Base-by-base conservation (phyloP, 2,329 filamentous ascomycete genomes). In the Pseudogymnoascus sp. region DNA sequence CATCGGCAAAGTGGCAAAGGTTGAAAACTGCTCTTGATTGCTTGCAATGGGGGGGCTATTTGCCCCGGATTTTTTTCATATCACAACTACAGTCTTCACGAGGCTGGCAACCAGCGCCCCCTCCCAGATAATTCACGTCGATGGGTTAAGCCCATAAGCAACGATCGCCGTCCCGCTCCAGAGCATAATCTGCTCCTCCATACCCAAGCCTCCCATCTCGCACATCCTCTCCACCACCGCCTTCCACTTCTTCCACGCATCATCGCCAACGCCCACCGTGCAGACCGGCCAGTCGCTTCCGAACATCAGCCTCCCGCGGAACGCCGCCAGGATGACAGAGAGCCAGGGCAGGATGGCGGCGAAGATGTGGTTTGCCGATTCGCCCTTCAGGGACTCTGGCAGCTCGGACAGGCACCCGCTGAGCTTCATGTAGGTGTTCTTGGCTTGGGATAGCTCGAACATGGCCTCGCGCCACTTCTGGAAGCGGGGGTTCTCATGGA, bases 241-340 rank as follows among this genome's bases (percentile, higher is more conserved):
- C 66, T 79, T 84, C 93, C 93, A 97, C 69, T 88, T 84, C 37
- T 78, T 77, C 91, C 92, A 96, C 33, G 89, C 86, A 22, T 71
- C 71, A 28, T 73, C 69, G 46, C 66, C 63, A 10, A 72, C 70
- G 24, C 84, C 84, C 35, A 91, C 78, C 66, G 91, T 93, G 76
- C 91, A 96, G 0, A 97, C 88, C 2, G 93, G 93, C 93, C 93
- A 98, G 75, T 97, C 92, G 67, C 89, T 93, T 24, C 89, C 93
- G 75, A 95, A 97, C 88, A 98, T 92, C 72, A 95, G 82, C 66
- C 91, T 82, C 22, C 89, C 77, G 1, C 89, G 87, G 71, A 96
- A 97, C 1, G 83, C 82, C 28, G 86, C 82, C 61, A 96, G 83
- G 0, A 93, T 78, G 61, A 88, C 84, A 65, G 86, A 83, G 2